Evolutionary conservation across 202 grass and related monocot species (phyloP).

Genomic region (Setaria italica): DNA sequence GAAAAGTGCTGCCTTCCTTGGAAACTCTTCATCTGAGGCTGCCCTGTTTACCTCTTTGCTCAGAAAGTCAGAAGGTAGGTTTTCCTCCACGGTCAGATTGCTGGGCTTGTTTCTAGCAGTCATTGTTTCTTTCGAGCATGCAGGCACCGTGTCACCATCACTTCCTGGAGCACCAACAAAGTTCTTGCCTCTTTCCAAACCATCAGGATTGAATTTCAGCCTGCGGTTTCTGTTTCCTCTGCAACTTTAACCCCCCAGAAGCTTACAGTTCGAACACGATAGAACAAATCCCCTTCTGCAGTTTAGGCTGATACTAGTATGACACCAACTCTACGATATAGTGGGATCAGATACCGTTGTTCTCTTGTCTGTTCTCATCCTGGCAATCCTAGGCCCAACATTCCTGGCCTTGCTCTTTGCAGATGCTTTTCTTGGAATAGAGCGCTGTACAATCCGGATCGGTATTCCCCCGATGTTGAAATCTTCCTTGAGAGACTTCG

Average conservation of each 20-base stretch:
- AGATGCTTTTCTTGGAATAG: constrained; percentile 66
- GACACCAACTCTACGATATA: constrained; percentile 6
- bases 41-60: neutral
- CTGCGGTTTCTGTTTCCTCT: neutral
- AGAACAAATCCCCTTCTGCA: constrained; percentile 14
- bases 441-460: constrained; percentile 75
- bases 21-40: neutral
- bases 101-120: constrained; percentile 11
- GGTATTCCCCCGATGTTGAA: constrained; percentile 93
- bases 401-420: constrained; percentile 39
- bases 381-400: constrained; percentile 35
- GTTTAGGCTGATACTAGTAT: neutral
- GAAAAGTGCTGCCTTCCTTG: neutral
- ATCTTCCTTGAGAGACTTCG: constrained; percentile 94
- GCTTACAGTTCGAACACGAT: neutral
- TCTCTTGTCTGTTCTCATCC: constrained; percentile 74
- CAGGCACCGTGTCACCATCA: neutral
- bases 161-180: neutral
- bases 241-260: neutral
- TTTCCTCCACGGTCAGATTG: neutral
- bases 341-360: constrained; percentile 39
- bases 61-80: neutral
- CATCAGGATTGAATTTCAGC: neutral
- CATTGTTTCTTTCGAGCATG: constrained; percentile 13
- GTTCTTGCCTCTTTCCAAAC: neutral